These are phyloP conservation scores for Trametes polyzona DNA, from an alignment of 1,284 basidiomycete species.

Conservation along the genomic window DNA sequence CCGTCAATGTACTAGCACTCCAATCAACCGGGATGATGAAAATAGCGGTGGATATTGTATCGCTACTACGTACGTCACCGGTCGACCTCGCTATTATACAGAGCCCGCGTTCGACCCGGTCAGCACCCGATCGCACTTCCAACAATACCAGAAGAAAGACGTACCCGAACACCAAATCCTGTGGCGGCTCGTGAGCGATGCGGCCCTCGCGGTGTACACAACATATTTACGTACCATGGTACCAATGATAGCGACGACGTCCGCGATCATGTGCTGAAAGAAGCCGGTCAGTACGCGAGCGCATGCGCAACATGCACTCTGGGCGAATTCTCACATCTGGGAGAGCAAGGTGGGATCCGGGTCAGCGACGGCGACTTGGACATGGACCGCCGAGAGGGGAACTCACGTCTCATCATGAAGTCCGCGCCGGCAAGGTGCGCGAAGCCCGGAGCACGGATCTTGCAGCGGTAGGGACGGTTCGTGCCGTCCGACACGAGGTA, in stretches of 20 bases:
- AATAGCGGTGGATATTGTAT: slow-evolving; percentile 19
- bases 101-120: slow-evolving; percentile 7
- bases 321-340: slow-evolving; percentile 56
- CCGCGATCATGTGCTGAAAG: slow-evolving; percentile 82
- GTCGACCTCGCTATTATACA: slow-evolving; percentile 45
- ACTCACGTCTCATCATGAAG: slow-evolving; percentile 91
- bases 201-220: not conserved
- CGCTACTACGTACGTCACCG: slow-evolving; percentile 37
- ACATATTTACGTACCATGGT: slow-evolving; percentile 72
- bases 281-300: slow-evolving; percentile 31
- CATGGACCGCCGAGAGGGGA: not conserved
- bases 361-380: slow-evolving; percentile 11
- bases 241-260: slow-evolving; percentile 92
- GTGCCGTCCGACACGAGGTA: slow-evolving; percentile 95
- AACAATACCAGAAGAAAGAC: slow-evolving; percentile 37
- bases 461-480: slow-evolving; percentile 93
- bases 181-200: slow-evolving; percentile 20
- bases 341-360: slow-evolving; percentile 17
- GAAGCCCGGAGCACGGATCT: slow-evolving; percentile 93
- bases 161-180: slow-evolving; percentile 81
- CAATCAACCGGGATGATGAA: not conserved
- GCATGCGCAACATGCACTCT: not conserved
- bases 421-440: slow-evolving; percentile 92
- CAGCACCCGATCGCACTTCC: slow-evolving; percentile 2
- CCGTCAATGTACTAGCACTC: not conserved